Base-by-base conservation (phyloP, 169 alveolate genomes). In the Cryptosporidium ubiquitum region DNA sequence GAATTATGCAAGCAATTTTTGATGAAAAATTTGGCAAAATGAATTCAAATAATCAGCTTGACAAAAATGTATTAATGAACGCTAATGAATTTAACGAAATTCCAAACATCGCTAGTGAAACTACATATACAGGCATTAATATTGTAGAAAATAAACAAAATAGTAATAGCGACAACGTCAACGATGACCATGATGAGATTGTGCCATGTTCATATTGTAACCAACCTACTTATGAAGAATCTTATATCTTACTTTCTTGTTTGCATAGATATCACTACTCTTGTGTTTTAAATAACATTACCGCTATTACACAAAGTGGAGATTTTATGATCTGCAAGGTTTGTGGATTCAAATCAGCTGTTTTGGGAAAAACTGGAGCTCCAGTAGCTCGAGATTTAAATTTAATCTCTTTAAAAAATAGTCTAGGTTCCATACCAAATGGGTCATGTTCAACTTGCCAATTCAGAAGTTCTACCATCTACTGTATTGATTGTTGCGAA, bases 401-500 rank as follows among this genome's bases (percentile, higher is more conserved):
- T 20, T 61, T 29, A n/a, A 66, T 61, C 3, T 64, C 68, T 40
- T 58, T 31, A 29, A 79, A 66, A 61, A 64, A 61, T 61, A 60
- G 49, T 64, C 61, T 79, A 23, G 89, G 89, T 14, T 79, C 79
- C 14, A 42, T 42, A 23, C 89, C 89, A 66, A 79, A 42, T 16
- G 23, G 14, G 0, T 12, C 39, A 20, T 79, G 89, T 79, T 61
- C 75, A 29, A 64, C 75, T 5, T 79, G 89, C 52, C 61, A 60
- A 49, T 61, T 79, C 29, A 79, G 89, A 29, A 42, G 16, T 14
- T 42, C 89, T 20, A 40, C 60, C 35, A 51, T 64, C 4, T 79
- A 61, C 35, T 79, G 89, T 49, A 61, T 79, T 42, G 89, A 79
- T 79, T 79, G 89, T 42, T 79, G 89, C 37, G 89, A 79, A 58